phyloP scores from a whole-genome alignment of 2,329 filamentous ascomycete genomes.

The Westerdykella aurantiaca region DNA sequence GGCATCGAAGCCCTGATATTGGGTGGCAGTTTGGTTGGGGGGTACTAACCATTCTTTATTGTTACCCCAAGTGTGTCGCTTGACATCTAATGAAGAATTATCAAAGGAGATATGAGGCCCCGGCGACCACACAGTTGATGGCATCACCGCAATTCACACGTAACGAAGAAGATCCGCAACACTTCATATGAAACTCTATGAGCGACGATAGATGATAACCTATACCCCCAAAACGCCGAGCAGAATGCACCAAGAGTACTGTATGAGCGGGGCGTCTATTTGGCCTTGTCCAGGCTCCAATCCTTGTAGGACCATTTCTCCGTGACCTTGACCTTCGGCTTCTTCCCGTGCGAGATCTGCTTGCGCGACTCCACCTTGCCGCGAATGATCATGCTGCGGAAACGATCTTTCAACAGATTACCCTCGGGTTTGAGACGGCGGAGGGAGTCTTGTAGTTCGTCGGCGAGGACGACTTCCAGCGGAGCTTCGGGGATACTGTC shows the following conservation, averaged over 20 bases:
- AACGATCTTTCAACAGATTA: constrained; percentile 88
- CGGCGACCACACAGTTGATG: too few species aligned
- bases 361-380: constrained; percentile 83
- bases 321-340: constrained; percentile 71
- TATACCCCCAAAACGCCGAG: background rate
- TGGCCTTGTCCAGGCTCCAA: constrained; percentile 53
- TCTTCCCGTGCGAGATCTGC: constrained; percentile 73
- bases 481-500: constrained; percentile 61
- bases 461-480: constrained; percentile 46
- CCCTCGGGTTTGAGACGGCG: constrained; percentile 73
- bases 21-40: too few species aligned
- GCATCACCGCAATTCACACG: too few species aligned
- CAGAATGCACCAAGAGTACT: background rate
- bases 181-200: too few species aligned
- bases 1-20: too few species aligned
- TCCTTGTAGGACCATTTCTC: constrained; percentile 99
- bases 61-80: too few species aligned
- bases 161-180: too few species aligned
- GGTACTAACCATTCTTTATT: too few species aligned
- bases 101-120: too few species aligned
- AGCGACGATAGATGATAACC: too few species aligned
- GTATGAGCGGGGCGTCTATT: background rate
- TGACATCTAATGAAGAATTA: too few species aligned
- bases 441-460: constrained; percentile 48
- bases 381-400: constrained; percentile 78